A percentile compares a stretch with the other conserved stretches of the same genome.
phyloP scores from a whole-genome alignment of 1,139 yeast species.

The Candida tetrigidarum region DNA sequence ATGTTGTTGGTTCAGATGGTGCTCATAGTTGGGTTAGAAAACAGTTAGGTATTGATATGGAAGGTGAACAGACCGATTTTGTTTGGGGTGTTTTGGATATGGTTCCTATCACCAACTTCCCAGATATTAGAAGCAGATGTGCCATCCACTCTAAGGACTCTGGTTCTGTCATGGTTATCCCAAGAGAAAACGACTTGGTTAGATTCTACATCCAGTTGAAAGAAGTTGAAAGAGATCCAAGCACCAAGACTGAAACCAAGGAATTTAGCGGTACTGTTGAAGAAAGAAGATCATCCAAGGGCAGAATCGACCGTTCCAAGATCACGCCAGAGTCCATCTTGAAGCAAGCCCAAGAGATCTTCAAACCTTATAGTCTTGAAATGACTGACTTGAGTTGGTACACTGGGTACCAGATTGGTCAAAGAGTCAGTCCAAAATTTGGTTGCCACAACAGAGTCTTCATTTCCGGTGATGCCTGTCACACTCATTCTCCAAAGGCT shows the following conservation, averaged over 20 bases:
- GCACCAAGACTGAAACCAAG: slow-evolving; percentile 10
- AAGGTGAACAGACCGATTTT: slow-evolving; percentile 37
- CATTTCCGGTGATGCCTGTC: slow-evolving; percentile 42
- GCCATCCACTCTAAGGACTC: slow-evolving; percentile 34
- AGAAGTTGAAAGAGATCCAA: slow-evolving; percentile 27
- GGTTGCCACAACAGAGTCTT: slow-evolving; percentile 25
- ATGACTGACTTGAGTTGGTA: slow-evolving; percentile 32
- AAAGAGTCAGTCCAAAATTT: slow-evolving; percentile 33
- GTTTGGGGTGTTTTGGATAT: slow-evolving; percentile 43
- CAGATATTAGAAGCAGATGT: slow-evolving; percentile 36
- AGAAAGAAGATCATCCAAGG: slow-evolving; percentile 17
- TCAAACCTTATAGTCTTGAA: slow-evolving; percentile 31
- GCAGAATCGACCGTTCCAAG: slow-evolving; percentile 30
- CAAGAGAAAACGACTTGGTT: slow-evolving; percentile 35
- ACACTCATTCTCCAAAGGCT: slow-evolving; percentile 42
- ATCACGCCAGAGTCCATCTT: slow-evolving; percentile 29
- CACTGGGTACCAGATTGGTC: slow-evolving; percentile 40
- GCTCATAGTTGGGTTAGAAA: slow-evolving; percentile 40
- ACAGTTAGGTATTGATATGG: slow-evolving; percentile 24
- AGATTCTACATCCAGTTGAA: slow-evolving; percentile 28
- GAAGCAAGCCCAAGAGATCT: slow-evolving; percentile 29
- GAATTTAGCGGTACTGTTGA: slow-evolving; percentile 14
- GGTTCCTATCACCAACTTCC: slow-evolving; percentile 37
- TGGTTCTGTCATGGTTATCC: slow-evolving; percentile 37
- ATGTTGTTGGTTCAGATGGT: slow-evolving; percentile 38